phyloP scores from a whole-genome alignment of 768 basidiomycete species.

The Infundibulicybe gibba region DNA sequence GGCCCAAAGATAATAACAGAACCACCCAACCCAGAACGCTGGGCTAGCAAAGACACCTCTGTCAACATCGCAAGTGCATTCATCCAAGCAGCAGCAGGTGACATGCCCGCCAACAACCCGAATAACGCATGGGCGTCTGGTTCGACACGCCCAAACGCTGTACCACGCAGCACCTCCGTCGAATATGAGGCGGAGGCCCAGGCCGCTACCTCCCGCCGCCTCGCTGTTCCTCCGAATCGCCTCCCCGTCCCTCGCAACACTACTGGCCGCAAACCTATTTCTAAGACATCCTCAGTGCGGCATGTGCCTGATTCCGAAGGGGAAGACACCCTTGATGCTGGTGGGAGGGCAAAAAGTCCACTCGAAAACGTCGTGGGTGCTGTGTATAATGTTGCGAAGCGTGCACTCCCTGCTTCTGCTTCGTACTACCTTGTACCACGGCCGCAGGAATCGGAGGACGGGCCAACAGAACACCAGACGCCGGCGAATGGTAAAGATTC shows the following conservation, averaged over 20 bases:
- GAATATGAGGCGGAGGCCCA: slow-evolving; percentile 73
- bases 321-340: slow-evolving; percentile 33
- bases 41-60: slow-evolving; percentile 77
- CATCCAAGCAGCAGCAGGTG: slow-evolving; percentile 60
- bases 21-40: slow-evolving; percentile 62
- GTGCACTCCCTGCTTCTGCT: slow-evolving; percentile 44
- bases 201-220: slow-evolving; percentile 49
- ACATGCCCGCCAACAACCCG: slow-evolving; percentile 42
- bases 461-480: slow-evolving; percentile 16
- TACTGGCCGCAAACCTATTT: slow-evolving; percentile 39
- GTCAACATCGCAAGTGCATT: slow-evolving; percentile 87
- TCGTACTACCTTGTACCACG: slow-evolving; percentile 65
- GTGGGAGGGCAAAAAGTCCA: slow-evolving; percentile 64
- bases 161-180: slow-evolving; percentile 75
- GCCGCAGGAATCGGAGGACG: slow-evolving; percentile 52
- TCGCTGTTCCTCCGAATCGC: slow-evolving; percentile 59
- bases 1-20: slow-evolving; percentile 40
- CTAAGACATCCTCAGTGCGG: slow-evolving; percentile 52
- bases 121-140: slow-evolving; percentile 69
- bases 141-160: slow-evolving; percentile 39
- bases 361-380: slow-evolving; percentile 57
- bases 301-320: slow-evolving; percentile 70
- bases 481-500: slow-evolving; percentile 35
- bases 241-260: slow-evolving; percentile 23
- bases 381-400: slow-evolving; percentile 29